Conservation (phyloP, 2,329 filamentous ascomycete species). For the Trichoderma sp. region DNA sequence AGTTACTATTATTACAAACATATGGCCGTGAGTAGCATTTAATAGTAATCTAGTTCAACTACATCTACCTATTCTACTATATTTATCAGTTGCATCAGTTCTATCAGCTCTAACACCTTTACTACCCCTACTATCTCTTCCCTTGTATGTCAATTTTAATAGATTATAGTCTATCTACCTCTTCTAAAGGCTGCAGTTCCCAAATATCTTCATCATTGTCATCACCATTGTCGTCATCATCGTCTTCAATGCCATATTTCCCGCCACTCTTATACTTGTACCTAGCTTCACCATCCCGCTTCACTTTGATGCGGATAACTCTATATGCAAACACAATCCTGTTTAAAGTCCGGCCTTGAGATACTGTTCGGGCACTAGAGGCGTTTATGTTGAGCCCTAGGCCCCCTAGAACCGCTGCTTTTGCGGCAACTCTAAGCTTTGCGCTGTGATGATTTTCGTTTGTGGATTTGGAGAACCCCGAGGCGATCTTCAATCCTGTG, state of each 20-base stretch:
- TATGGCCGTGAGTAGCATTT: background rate
- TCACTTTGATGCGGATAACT: background rate
- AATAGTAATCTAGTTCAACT: too few relatives aligned
- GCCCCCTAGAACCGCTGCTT: background rate
- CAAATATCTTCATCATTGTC: background rate
- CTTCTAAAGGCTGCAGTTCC: background rate
- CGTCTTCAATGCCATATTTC: background rate
- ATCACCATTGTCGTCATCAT: background rate
- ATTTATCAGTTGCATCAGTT: too few relatives aligned
- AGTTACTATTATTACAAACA: background rate
- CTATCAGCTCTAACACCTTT: too few relatives aligned
- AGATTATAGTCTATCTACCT: background rate
- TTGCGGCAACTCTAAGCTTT: background rate
- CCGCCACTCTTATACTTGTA: background rate
- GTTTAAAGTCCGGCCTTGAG: background rate
- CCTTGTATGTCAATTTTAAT: background rate
- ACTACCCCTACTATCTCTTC: too few relatives aligned
- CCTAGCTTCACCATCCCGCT: background rate
- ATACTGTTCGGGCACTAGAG: background rate
- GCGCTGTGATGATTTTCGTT: background rate
- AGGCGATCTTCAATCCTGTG: background rate
- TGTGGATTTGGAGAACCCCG: background rate
- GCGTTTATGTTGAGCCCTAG: background rate
- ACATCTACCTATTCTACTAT: too few relatives aligned
- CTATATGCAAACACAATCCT: background rate